A percentile compares a stretch with the other conserved stretches of the same genome.
Evolutionary conservation across 2,329 filamentous ascomycete species (phyloP).

Genomic region (Neopestalotiopsis sp.): DNA sequence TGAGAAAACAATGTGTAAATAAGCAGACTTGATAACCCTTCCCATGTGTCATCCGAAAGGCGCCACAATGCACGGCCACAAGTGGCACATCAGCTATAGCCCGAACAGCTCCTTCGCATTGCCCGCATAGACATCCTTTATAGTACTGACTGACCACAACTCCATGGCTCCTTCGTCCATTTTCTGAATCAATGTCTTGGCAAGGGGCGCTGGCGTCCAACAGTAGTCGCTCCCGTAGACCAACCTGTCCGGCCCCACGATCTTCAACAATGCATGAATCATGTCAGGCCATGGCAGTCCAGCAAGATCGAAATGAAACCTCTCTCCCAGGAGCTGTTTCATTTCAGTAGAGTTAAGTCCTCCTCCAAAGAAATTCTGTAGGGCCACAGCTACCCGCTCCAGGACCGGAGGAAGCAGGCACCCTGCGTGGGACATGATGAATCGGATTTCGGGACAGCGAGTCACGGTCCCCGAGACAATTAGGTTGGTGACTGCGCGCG

Average conservation of each 20-base stretch:
- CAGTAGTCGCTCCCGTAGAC: slow-evolving; percentile 14
- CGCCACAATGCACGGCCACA: too few species aligned
- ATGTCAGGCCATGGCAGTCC: slow-evolving; percentile 11
- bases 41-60: too few species aligned
- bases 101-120: slow-evolving; percentile 12
- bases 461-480: slow-evolving; percentile 9
- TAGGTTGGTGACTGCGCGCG: slow-evolving; percentile 8
- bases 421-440: slow-evolving; percentile 15
- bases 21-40: too few species aligned
- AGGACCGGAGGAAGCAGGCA: slow-evolving; percentile 11
- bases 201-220: slow-evolving; percentile 3
- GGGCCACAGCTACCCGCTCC: slow-evolving; percentile 4
- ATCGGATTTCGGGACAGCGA: slow-evolving; percentile 4
- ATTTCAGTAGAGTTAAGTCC: slow-evolving; percentile 9
- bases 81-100: background rate
- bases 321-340: slow-evolving; percentile 2
- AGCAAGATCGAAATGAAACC: slow-evolving; percentile 14
- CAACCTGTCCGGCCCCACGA: slow-evolving; percentile 12
- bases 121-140: background rate
- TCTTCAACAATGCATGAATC: slow-evolving; percentile 9
- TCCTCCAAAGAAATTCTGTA: slow-evolving; percentile 13
- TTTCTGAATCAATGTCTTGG: background rate
- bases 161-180: slow-evolving; percentile 3
- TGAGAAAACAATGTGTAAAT: too few species aligned
- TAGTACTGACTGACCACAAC: background rate